Evolutionary conservation across 164 flowering plant genomes (phyloP).

Genomic region (Vitis riparia): DNA sequence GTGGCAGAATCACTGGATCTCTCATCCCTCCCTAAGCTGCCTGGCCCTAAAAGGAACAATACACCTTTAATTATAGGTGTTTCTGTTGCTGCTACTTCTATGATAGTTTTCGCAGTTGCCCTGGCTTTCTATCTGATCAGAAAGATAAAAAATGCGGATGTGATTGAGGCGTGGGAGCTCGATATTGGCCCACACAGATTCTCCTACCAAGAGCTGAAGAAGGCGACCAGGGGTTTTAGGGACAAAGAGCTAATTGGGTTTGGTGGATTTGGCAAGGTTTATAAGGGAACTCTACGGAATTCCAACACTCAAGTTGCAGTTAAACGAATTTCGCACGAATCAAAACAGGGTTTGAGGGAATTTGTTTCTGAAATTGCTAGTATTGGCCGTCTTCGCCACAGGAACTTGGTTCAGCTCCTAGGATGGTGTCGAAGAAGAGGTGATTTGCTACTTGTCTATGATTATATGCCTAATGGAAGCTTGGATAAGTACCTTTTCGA

Average conservation of each 20-base stretch:
- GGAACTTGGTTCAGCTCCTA: conserved; percentile 65
- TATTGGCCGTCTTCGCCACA: conserved; percentile 71
- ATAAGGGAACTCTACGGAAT: conserved; percentile 58
- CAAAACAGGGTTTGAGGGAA: conserved; percentile 60
- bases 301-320: conserved; percentile 56
- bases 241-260: conserved; percentile 61
- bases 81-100: conserved; percentile 15
- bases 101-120: conserved; percentile 9
- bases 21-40: conserved; percentile 40
- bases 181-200: conserved; percentile 69
- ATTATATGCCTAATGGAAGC: conserved; percentile 80
- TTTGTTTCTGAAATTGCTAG: conserved; percentile 64
- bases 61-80: conserved; percentile 13
- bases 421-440: conserved; percentile 67
- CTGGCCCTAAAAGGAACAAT: conserved; percentile 19
- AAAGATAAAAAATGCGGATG: conserved; percentile 45
- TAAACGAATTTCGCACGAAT: conserved; percentile 60
- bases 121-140: conserved; percentile 21
- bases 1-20: conserved; percentile 41
- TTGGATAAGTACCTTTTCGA: conserved; percentile 63
- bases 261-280: conserved; percentile 81
- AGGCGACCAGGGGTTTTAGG: conserved; percentile 64
- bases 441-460: conserved; percentile 69
- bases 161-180: conserved; percentile 69
- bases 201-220: conserved; percentile 56